Conservation (phyloP, 2,329 filamentous ascomycete genomes). For the Xylariaceae sp. region DNA sequence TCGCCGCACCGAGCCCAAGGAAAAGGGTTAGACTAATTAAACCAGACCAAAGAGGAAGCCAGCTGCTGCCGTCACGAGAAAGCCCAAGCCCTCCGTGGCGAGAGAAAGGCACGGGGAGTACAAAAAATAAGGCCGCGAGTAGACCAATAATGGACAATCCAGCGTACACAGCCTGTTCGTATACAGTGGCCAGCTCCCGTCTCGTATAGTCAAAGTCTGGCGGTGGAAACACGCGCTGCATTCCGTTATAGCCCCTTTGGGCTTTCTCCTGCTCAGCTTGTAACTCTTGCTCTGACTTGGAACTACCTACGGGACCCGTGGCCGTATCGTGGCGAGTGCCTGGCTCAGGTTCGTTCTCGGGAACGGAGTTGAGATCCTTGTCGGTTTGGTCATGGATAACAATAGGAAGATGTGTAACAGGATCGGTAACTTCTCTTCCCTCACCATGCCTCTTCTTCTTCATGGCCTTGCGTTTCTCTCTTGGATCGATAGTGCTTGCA, state of each 20-base stretch:
- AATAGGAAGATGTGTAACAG: slow-evolving; percentile 73
- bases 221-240: slow-evolving; percentile 54
- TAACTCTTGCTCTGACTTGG: slow-evolving; percentile 49
- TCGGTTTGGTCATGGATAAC: slow-evolving; percentile 71
- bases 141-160: slow-evolving; percentile 44
- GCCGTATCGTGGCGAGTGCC: slow-evolving; percentile 46
- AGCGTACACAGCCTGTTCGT: slow-evolving; percentile 45
- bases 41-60: slow-evolving; percentile 24
- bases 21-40: slow-evolving; percentile 37
- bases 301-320: slow-evolving; percentile 46
- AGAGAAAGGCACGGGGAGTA: slow-evolving; percentile 34
- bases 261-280: slow-evolving; percentile 43
- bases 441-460: slow-evolving; percentile 53
- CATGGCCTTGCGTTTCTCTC: slow-evolving; percentile 55
- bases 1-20: slow-evolving; percentile 35
- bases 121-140: slow-evolving; percentile 32
- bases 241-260: slow-evolving; percentile 48
- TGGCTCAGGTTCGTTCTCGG: slow-evolving; percentile 44
- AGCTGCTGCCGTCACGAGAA: background rate
- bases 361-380: slow-evolving; percentile 58
- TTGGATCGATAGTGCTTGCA: slow-evolving; percentile 49
- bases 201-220: slow-evolving; percentile 53
- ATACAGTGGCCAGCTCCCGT: slow-evolving; percentile 40
- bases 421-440: slow-evolving; percentile 72
- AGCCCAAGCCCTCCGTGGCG: slow-evolving; percentile 1